Conservation (phyloP, 805 yeast genomes). For the Wickerhamomyces ciferrii region DNA sequence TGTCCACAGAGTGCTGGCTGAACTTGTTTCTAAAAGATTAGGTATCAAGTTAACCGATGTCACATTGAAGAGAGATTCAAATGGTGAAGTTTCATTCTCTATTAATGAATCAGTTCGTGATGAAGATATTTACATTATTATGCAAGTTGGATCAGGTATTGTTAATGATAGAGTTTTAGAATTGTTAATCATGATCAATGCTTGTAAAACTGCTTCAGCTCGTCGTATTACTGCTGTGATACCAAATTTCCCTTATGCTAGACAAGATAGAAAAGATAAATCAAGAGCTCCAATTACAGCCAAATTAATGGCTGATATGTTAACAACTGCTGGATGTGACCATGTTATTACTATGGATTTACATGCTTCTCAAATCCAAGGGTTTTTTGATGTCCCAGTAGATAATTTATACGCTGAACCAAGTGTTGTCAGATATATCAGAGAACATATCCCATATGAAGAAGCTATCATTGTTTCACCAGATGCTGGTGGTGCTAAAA, state of each 20-base stretch:
- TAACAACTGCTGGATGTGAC: slow-evolving; percentile 80
- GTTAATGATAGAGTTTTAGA: slow-evolving; percentile 75
- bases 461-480: slow-evolving; percentile 79
- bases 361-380: slow-evolving; percentile 88
- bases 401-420: slow-evolving; percentile 86
- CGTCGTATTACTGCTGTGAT: slow-evolving; percentile 78
- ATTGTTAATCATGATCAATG: slow-evolving; percentile 71
- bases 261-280: slow-evolving; percentile 84
- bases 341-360: slow-evolving; percentile 85
- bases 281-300: slow-evolving; percentile 85
- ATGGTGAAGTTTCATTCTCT: slow-evolving; percentile 70
- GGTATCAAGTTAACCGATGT: slow-evolving; percentile 60
- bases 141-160: slow-evolving; percentile 75
- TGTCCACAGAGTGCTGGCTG: slow-evolving; percentile 63
- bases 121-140: slow-evolving; percentile 75
- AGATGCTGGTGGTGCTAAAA: slow-evolving; percentile 87
- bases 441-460: slow-evolving; percentile 49
- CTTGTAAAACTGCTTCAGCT: slow-evolving; percentile 80
- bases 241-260: slow-evolving; percentile 83
- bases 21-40: slow-evolving; percentile 57
- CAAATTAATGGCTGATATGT: slow-evolving; percentile 75
- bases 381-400: slow-evolving; percentile 78
- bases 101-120: slow-evolving; percentile 82
- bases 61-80: slow-evolving; percentile 59
- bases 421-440: slow-evolving; percentile 68